These are phyloP conservation scores for Eragrostis tef DNA, from an alignment of 202 grass and related monocot genomes.

Conservation along the genomic window DNA sequence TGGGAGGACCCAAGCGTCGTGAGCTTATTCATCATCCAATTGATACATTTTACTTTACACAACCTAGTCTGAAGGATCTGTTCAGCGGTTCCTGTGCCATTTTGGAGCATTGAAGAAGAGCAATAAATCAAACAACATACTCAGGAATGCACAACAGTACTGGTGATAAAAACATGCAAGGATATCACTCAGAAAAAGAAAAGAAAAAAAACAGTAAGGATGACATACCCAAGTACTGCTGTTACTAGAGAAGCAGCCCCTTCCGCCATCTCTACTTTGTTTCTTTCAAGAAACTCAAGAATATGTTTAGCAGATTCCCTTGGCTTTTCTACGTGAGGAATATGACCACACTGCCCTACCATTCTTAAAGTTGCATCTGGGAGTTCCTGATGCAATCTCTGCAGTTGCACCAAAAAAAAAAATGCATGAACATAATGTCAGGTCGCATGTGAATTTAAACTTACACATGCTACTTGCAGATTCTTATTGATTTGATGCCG, in stretches of 20 bases:
- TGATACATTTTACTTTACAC: slow-evolving; percentile 5
- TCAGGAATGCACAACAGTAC: not conserved
- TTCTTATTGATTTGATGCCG: not conserved
- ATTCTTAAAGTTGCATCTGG: slow-evolving; percentile 55
- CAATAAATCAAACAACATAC: not conserved
- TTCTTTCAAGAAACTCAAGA: slow-evolving; percentile 60
- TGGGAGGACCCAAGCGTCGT: not conserved
- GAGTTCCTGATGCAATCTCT: slow-evolving; percentile 80
- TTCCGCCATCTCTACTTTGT: not conserved
- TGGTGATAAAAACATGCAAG: not conserved
- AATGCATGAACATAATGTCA: not conserved
- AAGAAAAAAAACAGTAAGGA: not conserved
- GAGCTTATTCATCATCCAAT: not conserved
- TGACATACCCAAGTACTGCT: slow-evolving; percentile 15
- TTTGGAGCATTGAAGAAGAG: not conserved
- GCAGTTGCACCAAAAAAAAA: slow-evolving; percentile 31
- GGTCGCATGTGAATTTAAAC: not conserved
- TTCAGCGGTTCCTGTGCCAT: slow-evolving; percentile 39
- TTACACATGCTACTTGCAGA: not conserved
- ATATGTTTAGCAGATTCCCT: slow-evolving; percentile 49
- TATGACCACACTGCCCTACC: slow-evolving; percentile 73
- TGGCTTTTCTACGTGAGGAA: slow-evolving; percentile 92
- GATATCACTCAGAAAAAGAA: no score
- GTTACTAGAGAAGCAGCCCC: not conserved
- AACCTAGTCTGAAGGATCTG: not conserved